A percentile compares a stretch with the other conserved stretches of the same genome.
Conservation (phyloP, 352 stramenopile species). For the Pythium dissotocum region DNA sequence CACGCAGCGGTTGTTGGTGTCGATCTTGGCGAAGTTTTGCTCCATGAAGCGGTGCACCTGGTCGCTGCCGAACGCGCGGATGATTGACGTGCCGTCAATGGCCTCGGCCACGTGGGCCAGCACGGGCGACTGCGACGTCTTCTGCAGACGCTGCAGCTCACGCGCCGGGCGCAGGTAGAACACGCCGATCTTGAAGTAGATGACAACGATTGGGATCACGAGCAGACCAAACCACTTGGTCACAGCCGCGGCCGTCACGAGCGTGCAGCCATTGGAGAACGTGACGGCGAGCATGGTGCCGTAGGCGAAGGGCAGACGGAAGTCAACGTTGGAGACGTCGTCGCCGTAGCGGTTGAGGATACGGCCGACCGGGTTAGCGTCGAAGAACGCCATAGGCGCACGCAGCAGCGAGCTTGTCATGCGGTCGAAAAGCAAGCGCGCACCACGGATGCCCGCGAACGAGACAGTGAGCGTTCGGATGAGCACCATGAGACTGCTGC, state of each 20-base stretch:
- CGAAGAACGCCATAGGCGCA: conserved; percentile 94
- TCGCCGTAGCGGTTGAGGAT: conserved; percentile 91
- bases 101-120: conserved; percentile 53
- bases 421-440: conserved; percentile 81
- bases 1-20: conserved; percentile 56
- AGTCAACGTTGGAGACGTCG: conserved; percentile 93
- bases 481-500: conserved; percentile 54
- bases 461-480: conserved; percentile 61
- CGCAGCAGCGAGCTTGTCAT: conserved; percentile 84
- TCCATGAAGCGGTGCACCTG: conserved; percentile 61
- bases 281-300: conserved; percentile 74
- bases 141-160: conserved; percentile 64
- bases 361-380: conserved; percentile 88
- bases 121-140: conserved; percentile 52
- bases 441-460: conserved; percentile 52
- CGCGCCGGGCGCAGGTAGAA: conserved; percentile 67
- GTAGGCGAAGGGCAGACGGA: conserved; percentile 71
- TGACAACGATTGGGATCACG: conserved; percentile 79
- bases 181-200: conserved; percentile 65
- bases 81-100: conserved; percentile 50
- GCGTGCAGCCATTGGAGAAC: conserved; percentile 76
- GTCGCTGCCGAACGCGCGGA: conserved; percentile 66
- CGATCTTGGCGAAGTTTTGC: conserved; percentile 64
- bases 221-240: conserved; percentile 85
- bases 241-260: conserved; percentile 80